Base-by-base conservation (phyloP, 208 protist genomes). In the Acanthamoeba castellanii region DNA sequence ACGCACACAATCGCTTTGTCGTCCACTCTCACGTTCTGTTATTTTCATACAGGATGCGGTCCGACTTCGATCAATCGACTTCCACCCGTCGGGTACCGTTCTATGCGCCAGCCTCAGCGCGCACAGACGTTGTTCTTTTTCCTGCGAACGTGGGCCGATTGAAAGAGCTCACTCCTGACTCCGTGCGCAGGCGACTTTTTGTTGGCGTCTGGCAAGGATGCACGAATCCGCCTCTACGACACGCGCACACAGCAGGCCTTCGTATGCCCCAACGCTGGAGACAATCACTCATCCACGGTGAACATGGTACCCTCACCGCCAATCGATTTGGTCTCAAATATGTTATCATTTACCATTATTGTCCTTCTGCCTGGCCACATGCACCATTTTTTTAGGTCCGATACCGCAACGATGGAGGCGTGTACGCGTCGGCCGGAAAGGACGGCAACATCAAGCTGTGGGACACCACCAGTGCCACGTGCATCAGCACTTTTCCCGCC, bases 371-470 rank as follows among this genome's bases (percentile, higher is more conserved):
- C 37, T 1, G 4, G 13, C 9, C 25, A 16, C 32, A 0, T 74
- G 66, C 9, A 76, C 14, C 30, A 37, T 20, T 27, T 30, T 32
- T 6, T 34, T 0, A 88, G 81, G 81, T 88, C 9, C 81, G 81
- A 7, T 81, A 81, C 20, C 16, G 32, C 70, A 66, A 59, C 81
- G 52, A 88, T n/a, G 52, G 42, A 16, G 30, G 81, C 81, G 42
- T 88, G 22, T 88, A 47, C n/a, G 81, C 81, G 7, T 88, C 81
- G 3, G 42, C 50, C 7, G 42, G 50, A 16, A 88, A 88, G 52
- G 81, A 88, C 52, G 81, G 81, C 6, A 88, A 30, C 47, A 89
- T 89, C 50, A 89, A 89, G 34, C 81, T 89, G 81, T 89, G 81
- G 81, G 81, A 89, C 50, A 89, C 50, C 50, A 45, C 32, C 20